phyloP scores from a whole-genome alignment of 2,329 filamentous ascomycete genomes.

The Dothideomycetes sp. region DNA sequence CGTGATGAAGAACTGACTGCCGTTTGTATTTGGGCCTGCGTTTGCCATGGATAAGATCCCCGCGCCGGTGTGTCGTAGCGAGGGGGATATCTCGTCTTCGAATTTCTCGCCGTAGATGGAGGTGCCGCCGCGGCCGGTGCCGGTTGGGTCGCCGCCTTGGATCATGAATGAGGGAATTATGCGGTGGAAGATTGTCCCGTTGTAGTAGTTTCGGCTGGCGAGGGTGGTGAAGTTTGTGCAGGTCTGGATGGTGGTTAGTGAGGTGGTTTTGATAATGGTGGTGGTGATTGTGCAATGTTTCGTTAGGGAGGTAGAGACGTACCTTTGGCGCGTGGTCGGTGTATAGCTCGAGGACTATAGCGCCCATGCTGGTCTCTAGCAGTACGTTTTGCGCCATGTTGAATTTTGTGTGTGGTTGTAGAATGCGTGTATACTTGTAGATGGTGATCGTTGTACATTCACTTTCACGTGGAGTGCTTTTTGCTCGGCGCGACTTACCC shows the following conservation, averaged over 20 bases:
- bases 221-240: slow-evolving; percentile 64
- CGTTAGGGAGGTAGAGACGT: no score
- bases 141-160: slow-evolving; percentile 82
- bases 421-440: background rate
- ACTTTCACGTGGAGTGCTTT: background rate
- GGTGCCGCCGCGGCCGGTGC: slow-evolving; percentile 77
- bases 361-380: slow-evolving; percentile 80
- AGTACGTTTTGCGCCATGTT: slow-evolving; percentile 66
- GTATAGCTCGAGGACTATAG: slow-evolving; percentile 83
- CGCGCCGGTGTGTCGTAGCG: slow-evolving; percentile 82
- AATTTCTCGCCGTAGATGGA: slow-evolving; percentile 93
- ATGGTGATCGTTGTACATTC: background rate
- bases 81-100: slow-evolving; percentile 73
- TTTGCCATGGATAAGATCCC: slow-evolving; percentile 97
- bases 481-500: background rate
- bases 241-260: slow-evolving; percentile 12
- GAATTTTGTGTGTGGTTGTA: background rate
- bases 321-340: slow-evolving; percentile 69
- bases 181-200: slow-evolving; percentile 77
- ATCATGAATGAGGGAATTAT: slow-evolving; percentile 96
- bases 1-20: slow-evolving; percentile 92
- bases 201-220: slow-evolving; percentile 75
- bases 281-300: slow-evolving; percentile 1
- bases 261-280: no score
- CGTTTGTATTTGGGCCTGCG: slow-evolving; percentile 83